Evolutionary conservation across 1,284 basidiomycete species (phyloP), one percentile per base, ranked within the genome.

Genomic region (Mycena citricolor): DNA sequence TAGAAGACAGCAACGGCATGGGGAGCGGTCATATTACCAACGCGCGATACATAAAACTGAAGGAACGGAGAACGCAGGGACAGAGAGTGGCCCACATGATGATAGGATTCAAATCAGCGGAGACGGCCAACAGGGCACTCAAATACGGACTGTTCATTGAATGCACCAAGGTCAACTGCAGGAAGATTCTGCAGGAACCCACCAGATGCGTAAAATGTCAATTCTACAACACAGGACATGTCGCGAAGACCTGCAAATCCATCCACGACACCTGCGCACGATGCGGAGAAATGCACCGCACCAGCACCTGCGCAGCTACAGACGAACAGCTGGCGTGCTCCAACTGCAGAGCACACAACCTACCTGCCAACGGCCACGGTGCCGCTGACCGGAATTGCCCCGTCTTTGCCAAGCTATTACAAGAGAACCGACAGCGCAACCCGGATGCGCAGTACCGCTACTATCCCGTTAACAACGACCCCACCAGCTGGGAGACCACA

Each of bases 71-170:
- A 1, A 8, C 4, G 3, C 4, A 1, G 1, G n/a, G 4, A 1
- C 42, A 44, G 30, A 4, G 17, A 2, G 42, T 39, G 1, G 36
- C 36, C 3, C 42, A 44, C 23, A 13, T 39, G 11, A 16, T 12
- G 19, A 13, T 44, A 8, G 42, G 33, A 20, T 32, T 44, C 8
- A 25, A n/a, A 17, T 8, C 11, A 0, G 17, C 23, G 1, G 35
- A 39, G 12, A 34, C 23, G 10, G 36, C 42, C 14, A 44, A 44
- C 24, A 35, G 39, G n/a, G 23, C 30, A 16, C 38, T 44, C 17
- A 32, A 44, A 22, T 8, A 33, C 13, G 36, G 36, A 2, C 7
- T 44, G 5, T 44, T 24, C 19, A 3, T 23, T 8, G 30, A 33
- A 24, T 30, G 36, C 3, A 20, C n/a, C 17, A 5, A 16, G 12